These are phyloP conservation scores for Calonectria ilicicola DNA, from an alignment of 2,329 filamentous ascomycete species.

Conservation along the genomic window DNA sequence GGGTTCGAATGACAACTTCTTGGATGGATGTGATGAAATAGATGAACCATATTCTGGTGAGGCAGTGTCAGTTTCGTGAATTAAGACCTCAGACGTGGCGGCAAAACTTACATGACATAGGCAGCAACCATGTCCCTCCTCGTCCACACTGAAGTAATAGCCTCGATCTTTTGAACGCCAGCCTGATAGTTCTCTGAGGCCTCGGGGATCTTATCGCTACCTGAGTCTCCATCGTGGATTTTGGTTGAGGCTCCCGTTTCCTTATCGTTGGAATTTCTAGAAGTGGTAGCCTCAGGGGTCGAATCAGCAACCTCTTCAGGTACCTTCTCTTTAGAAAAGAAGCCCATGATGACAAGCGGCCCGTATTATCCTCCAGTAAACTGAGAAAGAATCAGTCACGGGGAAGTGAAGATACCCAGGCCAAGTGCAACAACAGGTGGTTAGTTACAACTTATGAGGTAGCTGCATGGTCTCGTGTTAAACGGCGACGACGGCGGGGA, in stretches of 20 bases:
- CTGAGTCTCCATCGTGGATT: constrained; percentile 46
- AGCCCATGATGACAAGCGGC: constrained; percentile 7
- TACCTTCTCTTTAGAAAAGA: constrained; percentile 18
- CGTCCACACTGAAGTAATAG: constrained; percentile 52
- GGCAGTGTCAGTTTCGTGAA: background rate
- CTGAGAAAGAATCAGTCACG: background rate
- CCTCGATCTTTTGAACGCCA: constrained; percentile 63
- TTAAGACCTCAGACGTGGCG: no score
- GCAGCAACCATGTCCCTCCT: constrained; percentile 58
- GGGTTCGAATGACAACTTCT: constrained; percentile 48
- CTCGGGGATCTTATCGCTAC: constrained; percentile 47
- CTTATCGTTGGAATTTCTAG: constrained; percentile 23
- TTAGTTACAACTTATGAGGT: background rate
- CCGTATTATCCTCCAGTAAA: no score
- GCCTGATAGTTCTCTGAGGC: constrained; percentile 45
- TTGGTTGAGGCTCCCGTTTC: constrained; percentile 25
- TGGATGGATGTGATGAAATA: constrained; percentile 59
- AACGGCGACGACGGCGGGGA: background rate
- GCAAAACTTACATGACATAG: constrained; percentile 55
- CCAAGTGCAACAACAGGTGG: background rate
- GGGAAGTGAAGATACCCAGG: background rate
- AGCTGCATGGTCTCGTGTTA: background rate
- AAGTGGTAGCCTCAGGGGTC: background rate
- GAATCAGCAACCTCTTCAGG: background rate
- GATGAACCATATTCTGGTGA: constrained; percentile 54